A percentile compares a stretch with the other conserved stretches of the same genome.
These are phyloP conservation scores for Halophytophthora polymorphica DNA, from an alignment of 352 stramenopile genomes.

Conservation along the genomic window DNA sequence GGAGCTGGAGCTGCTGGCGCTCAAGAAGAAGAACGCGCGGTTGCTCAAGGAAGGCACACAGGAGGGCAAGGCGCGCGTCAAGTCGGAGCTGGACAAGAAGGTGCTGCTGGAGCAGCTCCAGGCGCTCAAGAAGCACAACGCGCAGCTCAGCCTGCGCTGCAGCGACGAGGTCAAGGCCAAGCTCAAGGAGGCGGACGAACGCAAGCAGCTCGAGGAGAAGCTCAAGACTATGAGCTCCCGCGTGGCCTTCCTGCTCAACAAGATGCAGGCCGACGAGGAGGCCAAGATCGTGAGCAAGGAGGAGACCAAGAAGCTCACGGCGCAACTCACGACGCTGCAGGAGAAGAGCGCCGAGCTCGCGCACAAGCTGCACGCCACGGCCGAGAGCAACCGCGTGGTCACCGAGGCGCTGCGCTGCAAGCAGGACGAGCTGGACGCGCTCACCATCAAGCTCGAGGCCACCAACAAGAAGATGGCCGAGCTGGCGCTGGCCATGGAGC, in stretches of 20 bases:
- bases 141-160: slow-evolving; percentile 89
- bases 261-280: slow-evolving; percentile 96
- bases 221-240: slow-evolving; percentile 91
- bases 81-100: slow-evolving; percentile 93
- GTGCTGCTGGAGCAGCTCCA: slow-evolving; percentile 93
- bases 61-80: slow-evolving; percentile 91
- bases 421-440: slow-evolving; percentile 88
- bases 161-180: slow-evolving; percentile 93
- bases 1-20: slow-evolving; percentile 90
- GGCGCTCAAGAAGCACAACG: slow-evolving; percentile 95
- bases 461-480: slow-evolving; percentile 70
- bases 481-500: slow-evolving; percentile 55
- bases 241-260: slow-evolving; percentile 94
- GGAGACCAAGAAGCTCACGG: slow-evolving; percentile 93
- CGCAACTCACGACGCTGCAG: slow-evolving; percentile 86
- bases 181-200: slow-evolving; percentile 89
- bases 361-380: slow-evolving; percentile 85
- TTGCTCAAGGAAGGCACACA: slow-evolving; percentile 93
- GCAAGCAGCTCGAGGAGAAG: slow-evolving; percentile 93
- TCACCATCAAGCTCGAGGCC: slow-evolving; percentile 81
- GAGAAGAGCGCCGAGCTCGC: slow-evolving; percentile 89
- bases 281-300: slow-evolving; percentile 91
- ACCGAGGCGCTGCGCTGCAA: slow-evolving; percentile 88
- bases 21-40: slow-evolving; percentile 94
- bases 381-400: slow-evolving; percentile 92